These are phyloP conservation scores for Nidularia sp. DNA, from an alignment of 768 basidiomycete species.

Conservation along the genomic window DNA sequence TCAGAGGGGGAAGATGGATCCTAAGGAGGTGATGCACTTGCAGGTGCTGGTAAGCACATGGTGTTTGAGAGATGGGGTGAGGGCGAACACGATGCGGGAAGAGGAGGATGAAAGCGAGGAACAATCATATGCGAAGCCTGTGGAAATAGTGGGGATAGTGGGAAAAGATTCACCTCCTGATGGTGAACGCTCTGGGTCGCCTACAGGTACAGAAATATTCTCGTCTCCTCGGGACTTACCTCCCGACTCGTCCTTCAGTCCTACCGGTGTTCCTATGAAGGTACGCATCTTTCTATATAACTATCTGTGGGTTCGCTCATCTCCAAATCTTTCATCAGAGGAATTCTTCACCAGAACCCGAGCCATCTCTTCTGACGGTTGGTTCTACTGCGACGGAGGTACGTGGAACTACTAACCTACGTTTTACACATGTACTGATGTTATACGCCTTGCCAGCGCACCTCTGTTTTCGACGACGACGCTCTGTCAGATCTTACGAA, in stretches of 20 bases:
- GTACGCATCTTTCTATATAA: not conserved
- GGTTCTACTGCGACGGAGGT: not conserved
- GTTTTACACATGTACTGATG: not conserved
- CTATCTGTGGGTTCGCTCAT: no score
- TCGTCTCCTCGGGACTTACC: slow-evolving; percentile 17
- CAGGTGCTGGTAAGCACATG: slow-evolving; percentile 32
- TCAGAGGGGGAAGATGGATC: slow-evolving; percentile 37
- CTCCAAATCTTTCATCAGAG: no score
- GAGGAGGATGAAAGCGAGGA: slow-evolving; percentile 6
- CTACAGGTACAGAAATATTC: slow-evolving; percentile 11
- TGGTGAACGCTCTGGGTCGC: slow-evolving; percentile 10
- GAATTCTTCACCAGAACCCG: no score
- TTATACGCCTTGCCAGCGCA: not conserved
- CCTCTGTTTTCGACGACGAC: not conserved
- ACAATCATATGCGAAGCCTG: not conserved
- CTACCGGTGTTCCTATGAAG: not conserved
- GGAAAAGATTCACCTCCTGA: not conserved
- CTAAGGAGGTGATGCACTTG: slow-evolving; percentile 29
- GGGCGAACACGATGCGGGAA: not conserved
- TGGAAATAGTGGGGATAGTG: slow-evolving; percentile 2
- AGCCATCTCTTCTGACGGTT: not conserved
- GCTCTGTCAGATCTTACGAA: not conserved
- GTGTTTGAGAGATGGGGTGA: slow-evolving; percentile 31
- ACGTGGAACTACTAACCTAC: not conserved
- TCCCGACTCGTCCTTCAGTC: slow-evolving; percentile 5